Base-by-base conservation (phyloP, 2,329 filamentous ascomycete genomes). In the Penicillium rolfsii region DNA sequence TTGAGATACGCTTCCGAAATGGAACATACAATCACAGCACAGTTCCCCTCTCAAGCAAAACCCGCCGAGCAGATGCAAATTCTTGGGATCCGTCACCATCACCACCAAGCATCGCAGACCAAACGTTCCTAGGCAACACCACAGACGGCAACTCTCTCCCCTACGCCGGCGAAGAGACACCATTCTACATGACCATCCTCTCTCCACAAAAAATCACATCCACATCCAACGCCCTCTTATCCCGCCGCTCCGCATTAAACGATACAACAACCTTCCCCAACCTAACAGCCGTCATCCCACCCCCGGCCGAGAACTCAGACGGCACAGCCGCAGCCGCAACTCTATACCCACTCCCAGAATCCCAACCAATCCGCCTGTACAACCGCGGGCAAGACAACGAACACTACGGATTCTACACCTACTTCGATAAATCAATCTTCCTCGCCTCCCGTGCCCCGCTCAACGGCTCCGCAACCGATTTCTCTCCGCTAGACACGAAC, bases 371-470 rank as follows among this genome's bases (percentile, higher is more conserved):
- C 12, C 87, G 91, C 1, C 84, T 98, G 0, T 98, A 89, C 75
- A 91, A 98, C 74, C 90, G 93, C 22, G 93, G 90, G 19, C 81
- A 90, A 30, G 80, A 84, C 1, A 89, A 89, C 0, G 94, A 98
- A 75, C 92, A 97, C 77, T 97, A 96, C 76, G 92, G 91, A 2
- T 97, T 97, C 79, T 97, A 97, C 79, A 91, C 86, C 0, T 96
- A 97, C 81, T 98, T 91, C 76, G 88, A 93, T 77, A 91, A 93
- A 66, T 90, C 89, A 8, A 91, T 96, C 64, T 96, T 94, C 80
- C 82, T 96, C 63, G 87, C 88, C 67, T 87, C 86, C 16, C 78
- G 83, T 11, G 76, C 77, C 0, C 74, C 79, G 1, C 73, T 85
- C 60, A 83, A 84, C 36, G 63, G 72, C 16, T 71, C 73, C 1